Evolutionary conservation across 2,329 filamentous ascomycete genomes (phyloP).

Genomic region (Calonectria henricotiae): DNA sequence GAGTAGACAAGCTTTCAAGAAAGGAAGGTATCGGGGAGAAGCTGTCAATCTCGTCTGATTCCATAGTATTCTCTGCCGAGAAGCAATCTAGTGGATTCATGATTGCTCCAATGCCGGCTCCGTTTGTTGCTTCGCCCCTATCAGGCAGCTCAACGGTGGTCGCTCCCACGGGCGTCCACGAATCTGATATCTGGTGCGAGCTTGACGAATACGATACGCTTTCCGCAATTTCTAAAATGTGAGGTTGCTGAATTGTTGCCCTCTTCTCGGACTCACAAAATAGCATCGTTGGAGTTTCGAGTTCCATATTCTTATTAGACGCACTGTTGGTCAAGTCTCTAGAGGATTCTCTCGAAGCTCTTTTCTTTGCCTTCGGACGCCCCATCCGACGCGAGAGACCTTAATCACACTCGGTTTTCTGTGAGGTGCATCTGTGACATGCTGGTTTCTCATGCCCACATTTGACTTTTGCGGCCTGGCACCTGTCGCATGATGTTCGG

Average conservation of each 20-base stretch:
- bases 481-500: background rate
- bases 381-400: background rate
- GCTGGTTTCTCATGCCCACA: constrained; percentile 1
- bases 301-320: background rate
- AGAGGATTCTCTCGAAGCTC: background rate
- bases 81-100: background rate
- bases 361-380: background rate
- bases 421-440: background rate
- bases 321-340: background rate
- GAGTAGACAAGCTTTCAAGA: background rate
- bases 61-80: background rate
- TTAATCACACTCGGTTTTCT: background rate
- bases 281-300: background rate
- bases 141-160: background rate
- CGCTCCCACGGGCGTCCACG: background rate
- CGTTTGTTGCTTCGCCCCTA: background rate
- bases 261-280: background rate
- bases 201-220: background rate
- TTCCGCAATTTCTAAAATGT: background rate
- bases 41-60: background rate
- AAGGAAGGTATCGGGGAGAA: background rate
- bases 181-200: background rate
- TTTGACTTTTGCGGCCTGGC: background rate
- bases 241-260: background rate
- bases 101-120: background rate